These are phyloP conservation scores for Xylariaceae sp. DNA, from an alignment of 2,329 filamentous ascomycete genomes.

Conservation along the genomic window DNA sequence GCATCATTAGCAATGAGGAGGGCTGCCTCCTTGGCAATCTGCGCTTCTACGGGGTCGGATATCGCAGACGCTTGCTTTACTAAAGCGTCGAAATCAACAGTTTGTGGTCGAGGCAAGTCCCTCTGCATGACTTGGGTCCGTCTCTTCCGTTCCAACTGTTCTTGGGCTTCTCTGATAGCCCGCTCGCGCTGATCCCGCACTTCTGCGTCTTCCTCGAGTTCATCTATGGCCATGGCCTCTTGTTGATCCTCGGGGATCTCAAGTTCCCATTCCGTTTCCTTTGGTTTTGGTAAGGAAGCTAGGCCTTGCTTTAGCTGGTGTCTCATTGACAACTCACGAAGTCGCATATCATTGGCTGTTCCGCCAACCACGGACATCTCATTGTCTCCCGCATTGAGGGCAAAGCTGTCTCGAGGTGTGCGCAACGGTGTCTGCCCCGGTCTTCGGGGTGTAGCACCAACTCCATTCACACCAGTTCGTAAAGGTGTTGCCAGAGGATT, in stretches of 20 bases:
- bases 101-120: constrained; percentile 74
- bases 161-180: constrained; percentile 69
- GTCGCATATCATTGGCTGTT: constrained; percentile 75
- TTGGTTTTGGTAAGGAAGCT: constrained; percentile 86
- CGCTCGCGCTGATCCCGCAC: constrained; percentile 79
- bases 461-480: constrained; percentile 62
- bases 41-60: constrained; percentile 64
- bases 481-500: constrained; percentile 94
- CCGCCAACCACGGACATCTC: constrained; percentile 69
- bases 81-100: constrained; percentile 71
- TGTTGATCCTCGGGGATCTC: constrained; percentile 83
- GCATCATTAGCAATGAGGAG: constrained; percentile 83
- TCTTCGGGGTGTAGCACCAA: constrained; percentile 68
- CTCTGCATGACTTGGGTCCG: constrained; percentile 92
- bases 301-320: constrained; percentile 72
- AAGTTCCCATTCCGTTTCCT: constrained; percentile 91
- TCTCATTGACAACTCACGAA: constrained; percentile 70
- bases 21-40: constrained; percentile 78
- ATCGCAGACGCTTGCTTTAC: constrained; percentile 64
- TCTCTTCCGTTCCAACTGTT: constrained; percentile 78
- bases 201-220: constrained; percentile 64
- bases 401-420: constrained; percentile 85
- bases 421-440: constrained; percentile 82
- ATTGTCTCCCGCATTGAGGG: constrained; percentile 73
- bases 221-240: constrained; percentile 55